These are phyloP conservation scores for Schizosaccharomyces octosporus DNA, from an alignment of 805 yeast species.

Conservation along the genomic window DNA sequence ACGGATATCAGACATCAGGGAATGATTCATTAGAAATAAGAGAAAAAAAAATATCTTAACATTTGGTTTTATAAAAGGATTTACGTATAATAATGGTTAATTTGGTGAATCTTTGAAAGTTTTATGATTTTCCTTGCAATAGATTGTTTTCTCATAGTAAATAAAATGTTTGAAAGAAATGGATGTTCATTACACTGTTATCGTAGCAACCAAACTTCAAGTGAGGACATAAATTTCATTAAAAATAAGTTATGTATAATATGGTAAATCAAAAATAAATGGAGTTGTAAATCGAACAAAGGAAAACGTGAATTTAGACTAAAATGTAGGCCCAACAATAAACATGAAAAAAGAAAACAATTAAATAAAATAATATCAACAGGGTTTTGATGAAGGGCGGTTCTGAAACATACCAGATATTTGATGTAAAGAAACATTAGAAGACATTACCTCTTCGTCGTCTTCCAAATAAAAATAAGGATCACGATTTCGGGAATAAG, in stretches of 20 bases:
- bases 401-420: neutral
- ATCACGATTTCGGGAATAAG: neutral
- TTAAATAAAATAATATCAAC: no score
- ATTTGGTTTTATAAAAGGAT: no score
- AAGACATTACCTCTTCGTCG: neutral
- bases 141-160: no score
- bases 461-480: neutral
- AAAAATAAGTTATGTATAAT: neutral
- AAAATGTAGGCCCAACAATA: no score
- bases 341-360: no score
- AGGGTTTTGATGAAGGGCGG: no score
- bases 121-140: no score
- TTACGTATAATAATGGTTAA: no score
- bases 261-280: neutral
- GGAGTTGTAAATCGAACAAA: no score
- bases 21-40: neutral
- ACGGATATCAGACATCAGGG: neutral
- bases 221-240: neutral
- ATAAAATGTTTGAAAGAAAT: neutral
- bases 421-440: neutral
- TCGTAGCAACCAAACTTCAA: neutral
- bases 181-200: neutral
- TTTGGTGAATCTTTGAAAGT: no score
- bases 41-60: neutral
- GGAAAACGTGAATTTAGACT: no score